These are phyloP conservation scores for Phytopythium mirpurense DNA, from an alignment of 352 stramenopile species.

Conservation along the genomic window DNA sequence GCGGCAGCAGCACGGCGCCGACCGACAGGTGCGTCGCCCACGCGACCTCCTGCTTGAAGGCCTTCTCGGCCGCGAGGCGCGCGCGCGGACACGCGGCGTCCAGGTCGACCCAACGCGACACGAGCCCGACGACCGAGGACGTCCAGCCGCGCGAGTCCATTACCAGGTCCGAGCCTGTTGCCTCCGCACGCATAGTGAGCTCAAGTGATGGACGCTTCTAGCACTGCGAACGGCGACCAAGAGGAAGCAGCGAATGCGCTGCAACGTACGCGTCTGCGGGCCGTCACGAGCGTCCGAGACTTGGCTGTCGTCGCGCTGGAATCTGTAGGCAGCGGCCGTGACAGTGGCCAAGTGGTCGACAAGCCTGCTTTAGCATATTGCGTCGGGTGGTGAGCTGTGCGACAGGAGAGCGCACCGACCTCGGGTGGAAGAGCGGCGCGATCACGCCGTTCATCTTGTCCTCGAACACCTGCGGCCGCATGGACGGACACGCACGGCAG, in stretches of 20 bases:
- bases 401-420: no score
- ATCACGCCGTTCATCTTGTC: conserved; percentile 79
- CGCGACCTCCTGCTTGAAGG: conserved; percentile 90
- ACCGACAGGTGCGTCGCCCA: conserved; percentile 96
- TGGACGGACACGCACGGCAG: conserved; percentile 3
- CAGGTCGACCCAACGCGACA: conserved; percentile 80
- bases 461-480: conserved; percentile 40
- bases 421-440: conserved; percentile 78
- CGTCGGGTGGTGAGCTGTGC: no score
- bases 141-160: conserved; percentile 84
- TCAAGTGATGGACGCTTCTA: no score
- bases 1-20: conserved; percentile 91
- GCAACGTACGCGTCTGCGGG: conserved; percentile 46
- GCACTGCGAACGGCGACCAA: no score
- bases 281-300: conserved; percentile 56
- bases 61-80: conserved; percentile 59
- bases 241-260: background rate
- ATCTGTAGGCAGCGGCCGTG: conserved; percentile 19
- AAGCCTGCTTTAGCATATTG: no score
- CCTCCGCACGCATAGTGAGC: no score
- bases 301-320: conserved; percentile 59
- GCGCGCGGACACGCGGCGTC: conserved; percentile 35
- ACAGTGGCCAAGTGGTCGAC: no score
- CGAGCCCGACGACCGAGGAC: conserved; percentile 65
- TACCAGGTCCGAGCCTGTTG: conserved; percentile 70